phyloP scores from a whole-genome alignment of 148 eudicot genomes.

The Spergularia marina region DNA sequence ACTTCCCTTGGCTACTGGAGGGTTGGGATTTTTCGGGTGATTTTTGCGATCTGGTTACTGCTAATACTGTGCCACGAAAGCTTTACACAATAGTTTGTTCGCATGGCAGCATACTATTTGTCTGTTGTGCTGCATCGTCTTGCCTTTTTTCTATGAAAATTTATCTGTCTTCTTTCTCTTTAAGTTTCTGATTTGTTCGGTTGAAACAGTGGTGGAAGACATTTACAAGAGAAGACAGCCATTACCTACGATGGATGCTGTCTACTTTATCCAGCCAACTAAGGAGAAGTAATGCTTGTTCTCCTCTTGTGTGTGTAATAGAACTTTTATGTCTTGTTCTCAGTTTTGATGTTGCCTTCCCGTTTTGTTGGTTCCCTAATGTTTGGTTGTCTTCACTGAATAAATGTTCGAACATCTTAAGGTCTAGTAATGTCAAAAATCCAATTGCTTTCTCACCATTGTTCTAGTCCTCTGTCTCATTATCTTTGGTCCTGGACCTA shows the following conservation, averaged over 20 bases:
- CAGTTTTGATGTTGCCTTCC: background rate
- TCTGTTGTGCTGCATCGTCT: background rate
- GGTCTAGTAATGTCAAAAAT: background rate
- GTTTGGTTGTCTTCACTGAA: background rate
- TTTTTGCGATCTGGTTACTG: background rate
- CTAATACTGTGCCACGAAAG: too few relatives aligned
- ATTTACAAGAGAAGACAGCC: slow-evolving; percentile 90
- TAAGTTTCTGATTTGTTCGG: slow-evolving; percentile 18
- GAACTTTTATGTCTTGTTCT: background rate
- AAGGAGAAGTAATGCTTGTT: slow-evolving; percentile 69
- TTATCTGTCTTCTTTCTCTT: background rate
- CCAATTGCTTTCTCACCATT: background rate
- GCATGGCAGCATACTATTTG: background rate
- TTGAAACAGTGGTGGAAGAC: slow-evolving; percentile 89
- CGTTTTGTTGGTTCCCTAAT: background rate
- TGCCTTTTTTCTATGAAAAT: background rate
- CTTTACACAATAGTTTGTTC: background rate
- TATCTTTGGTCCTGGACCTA: background rate
- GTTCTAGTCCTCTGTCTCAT: background rate
- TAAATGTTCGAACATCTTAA: background rate
- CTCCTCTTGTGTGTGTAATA: background rate
- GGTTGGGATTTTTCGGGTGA: slow-evolving; percentile 1
- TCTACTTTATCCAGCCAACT: slow-evolving; percentile 86
- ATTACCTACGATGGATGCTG: slow-evolving; percentile 85
- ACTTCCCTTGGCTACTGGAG: background rate